These are phyloP conservation scores for Coprinopsis sp. DNA, from an alignment of 768 basidiomycete species.

Conservation along the genomic window DNA sequence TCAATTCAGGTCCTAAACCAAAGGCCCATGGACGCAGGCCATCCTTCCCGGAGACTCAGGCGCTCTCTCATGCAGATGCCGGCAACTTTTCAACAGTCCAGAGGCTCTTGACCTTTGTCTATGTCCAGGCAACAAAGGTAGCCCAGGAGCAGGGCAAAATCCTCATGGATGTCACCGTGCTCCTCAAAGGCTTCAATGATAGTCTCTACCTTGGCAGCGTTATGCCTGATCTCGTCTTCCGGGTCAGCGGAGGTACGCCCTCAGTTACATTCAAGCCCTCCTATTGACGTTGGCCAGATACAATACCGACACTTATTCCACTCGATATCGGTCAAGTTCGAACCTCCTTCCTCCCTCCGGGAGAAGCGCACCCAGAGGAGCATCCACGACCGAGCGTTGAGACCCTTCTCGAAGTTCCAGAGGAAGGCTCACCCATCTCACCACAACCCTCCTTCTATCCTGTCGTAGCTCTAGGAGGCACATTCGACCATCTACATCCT, in stretches of 20 bases:
- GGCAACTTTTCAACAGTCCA: slow-evolving; percentile 64
- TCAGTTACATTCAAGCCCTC: background rate
- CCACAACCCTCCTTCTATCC: slow-evolving; percentile 37
- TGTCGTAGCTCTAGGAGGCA: slow-evolving; percentile 88
- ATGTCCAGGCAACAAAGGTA: slow-evolving; percentile 78
- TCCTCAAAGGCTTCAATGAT: slow-evolving; percentile 54
- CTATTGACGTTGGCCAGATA: slow-evolving; percentile 28
- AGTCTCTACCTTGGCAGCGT: slow-evolving; percentile 29
- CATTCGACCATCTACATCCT: slow-evolving; percentile 96
- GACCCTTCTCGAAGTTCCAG: slow-evolving; percentile 5
- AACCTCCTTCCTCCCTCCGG: slow-evolving; percentile 31
- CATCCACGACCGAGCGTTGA: no score
- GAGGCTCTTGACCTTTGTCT: slow-evolving; percentile 73
- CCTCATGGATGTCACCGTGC: slow-evolving; percentile 73
- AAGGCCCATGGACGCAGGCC: slow-evolving; percentile 5
- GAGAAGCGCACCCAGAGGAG: slow-evolving; percentile 19
- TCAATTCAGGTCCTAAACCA: slow-evolving; percentile 32
- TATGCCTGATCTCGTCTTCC: slow-evolving; percentile 38
- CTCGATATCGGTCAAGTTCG: slow-evolving; percentile 34
- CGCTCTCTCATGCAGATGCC: slow-evolving; percentile 36
- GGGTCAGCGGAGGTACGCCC: slow-evolving; percentile 41
- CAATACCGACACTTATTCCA: slow-evolving; percentile 39
- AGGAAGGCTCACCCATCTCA: slow-evolving; percentile 2
- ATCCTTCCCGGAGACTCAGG: slow-evolving; percentile 20
- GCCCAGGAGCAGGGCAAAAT: slow-evolving; percentile 65